Evolutionary conservation across 306 rosid genomes (phyloP).

Genomic region (Dalbergia cochinchinensis): DNA sequence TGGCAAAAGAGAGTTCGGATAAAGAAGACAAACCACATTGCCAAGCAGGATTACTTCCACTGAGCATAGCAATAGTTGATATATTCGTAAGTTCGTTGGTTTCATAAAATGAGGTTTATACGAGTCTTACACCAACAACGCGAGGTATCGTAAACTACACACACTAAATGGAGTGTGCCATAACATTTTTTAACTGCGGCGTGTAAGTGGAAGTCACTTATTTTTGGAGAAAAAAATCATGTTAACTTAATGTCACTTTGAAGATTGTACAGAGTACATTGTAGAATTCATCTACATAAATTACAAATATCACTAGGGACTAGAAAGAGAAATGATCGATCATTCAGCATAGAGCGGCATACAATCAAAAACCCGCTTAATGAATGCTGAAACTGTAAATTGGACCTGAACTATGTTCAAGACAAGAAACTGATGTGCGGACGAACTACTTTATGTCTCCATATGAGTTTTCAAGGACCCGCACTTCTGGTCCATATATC

Average conservation of each 20-base stretch:
- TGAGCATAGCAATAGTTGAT: neutral
- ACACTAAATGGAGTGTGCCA: neutral
- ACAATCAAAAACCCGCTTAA: conserved; percentile 43
- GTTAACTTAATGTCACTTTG: conserved; percentile 35
- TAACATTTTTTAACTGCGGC: neutral
- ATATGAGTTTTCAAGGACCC: conserved; percentile 69
- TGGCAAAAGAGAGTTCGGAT: neutral
- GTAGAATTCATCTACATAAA: conserved; percentile 41
- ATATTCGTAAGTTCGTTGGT: neutral
- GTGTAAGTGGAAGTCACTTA: neutral
- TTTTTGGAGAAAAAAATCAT: neutral
- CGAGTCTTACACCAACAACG: neutral
- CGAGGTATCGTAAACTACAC: neutral
- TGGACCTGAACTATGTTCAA: conserved; percentile 41
- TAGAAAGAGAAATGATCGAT: conserved; percentile 33
- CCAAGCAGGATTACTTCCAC: neutral
- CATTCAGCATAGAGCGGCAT: conserved; percentile 39
- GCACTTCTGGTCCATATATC: conserved; percentile 87
- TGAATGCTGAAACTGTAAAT: conserved; percentile 37
- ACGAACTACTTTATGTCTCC: conserved; percentile 50
- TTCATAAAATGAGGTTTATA: neutral
- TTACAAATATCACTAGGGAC: conserved; percentile 43
- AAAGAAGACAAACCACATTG: neutral
- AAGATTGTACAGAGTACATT: conserved; percentile 19
- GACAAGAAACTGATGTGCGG: conserved; percentile 41